Base-by-base conservation (phyloP, 495 filamentous ascomycete genomes). In the Astrothelium macrocarpum region DNA sequence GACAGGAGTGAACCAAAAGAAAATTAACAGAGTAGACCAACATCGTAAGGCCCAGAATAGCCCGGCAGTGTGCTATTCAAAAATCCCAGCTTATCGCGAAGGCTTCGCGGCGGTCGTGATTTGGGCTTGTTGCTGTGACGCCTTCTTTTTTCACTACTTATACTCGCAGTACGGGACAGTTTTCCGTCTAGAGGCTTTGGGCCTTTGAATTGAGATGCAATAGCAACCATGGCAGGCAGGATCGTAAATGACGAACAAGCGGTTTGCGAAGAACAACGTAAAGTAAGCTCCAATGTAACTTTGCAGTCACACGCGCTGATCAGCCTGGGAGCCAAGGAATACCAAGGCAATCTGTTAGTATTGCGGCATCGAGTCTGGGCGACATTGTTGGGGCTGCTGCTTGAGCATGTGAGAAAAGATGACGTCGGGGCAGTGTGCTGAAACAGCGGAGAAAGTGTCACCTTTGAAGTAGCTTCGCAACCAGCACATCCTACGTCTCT, bases 21-120 rank as follows among this genome's bases (percentile, higher is more conserved):
- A 32, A 3, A 32, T 49, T 32, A 9, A 31, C 10, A 20, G 11
- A 36, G 29, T 4, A 31, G 16, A 4, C 63, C 11, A 29, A 73
- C 71, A 60, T 65, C 67, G 59, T 76, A 76, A 1, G 74, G 72
- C 3, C 74, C 74, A n/a, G 74, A 73, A 39, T 73, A 75, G 31
- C 64, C 66, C 20, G 74, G 74, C 2, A 76, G 56, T 14, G 68
- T 65, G 4, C 71, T 59, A 16, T 69, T 66, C 10, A 71, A 69
- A 64, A 75, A 71, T 14, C 71, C 32, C 18, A 67, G 36, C 28
- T 71, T 69, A 64, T 76, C 74, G 14, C 74, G 66, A 32, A 69
- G 62, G 32, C 67, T 66, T 16, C 67, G 62, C 32, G 71, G 72
- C 2, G 71, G 73, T 10, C 74, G 65, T 4, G 67, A 61, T 53